Evolutionary conservation across 75 land plant species (phyloP).

Genomic region (Isoetes taiwanensis): DNA sequence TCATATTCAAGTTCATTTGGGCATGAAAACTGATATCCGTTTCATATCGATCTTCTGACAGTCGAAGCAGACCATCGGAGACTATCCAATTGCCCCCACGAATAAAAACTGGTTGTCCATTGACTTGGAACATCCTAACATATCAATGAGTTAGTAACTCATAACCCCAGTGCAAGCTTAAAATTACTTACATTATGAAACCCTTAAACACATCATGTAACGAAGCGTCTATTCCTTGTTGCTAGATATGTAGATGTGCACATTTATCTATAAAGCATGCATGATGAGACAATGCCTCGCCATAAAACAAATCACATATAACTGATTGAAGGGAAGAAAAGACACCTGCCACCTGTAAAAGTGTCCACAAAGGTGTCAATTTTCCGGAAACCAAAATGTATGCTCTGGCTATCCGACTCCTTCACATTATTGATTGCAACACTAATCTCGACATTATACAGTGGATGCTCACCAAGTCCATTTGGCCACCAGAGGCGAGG

Average conservation of each 20-base stretch:
- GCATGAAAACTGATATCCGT: slow-evolving; percentile 93
- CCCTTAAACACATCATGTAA: too few relatives aligned
- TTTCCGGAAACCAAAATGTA: slow-evolving; percentile 80
- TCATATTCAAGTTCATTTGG: slow-evolving; percentile 95
- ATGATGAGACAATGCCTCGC: background rate
- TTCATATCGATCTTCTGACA: slow-evolving; percentile 66
- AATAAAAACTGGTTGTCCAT: slow-evolving; percentile 88
- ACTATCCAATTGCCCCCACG: slow-evolving; percentile 98
- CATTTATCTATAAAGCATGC: background rate
- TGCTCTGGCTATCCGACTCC: slow-evolving; percentile 79
- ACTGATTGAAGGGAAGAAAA: too few relatives aligned
- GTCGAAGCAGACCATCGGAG: slow-evolving; percentile 83
- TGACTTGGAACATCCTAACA: slow-evolving; percentile 85
- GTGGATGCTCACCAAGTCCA: slow-evolving; percentile 87
- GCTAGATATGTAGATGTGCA: background rate
- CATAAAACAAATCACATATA: background rate
- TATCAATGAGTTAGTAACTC: too few relatives aligned
- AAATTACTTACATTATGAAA: too few relatives aligned
- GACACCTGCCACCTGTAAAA: slow-evolving; percentile 83
- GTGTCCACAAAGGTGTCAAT: slow-evolving; percentile 62
- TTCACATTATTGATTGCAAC: slow-evolving; percentile 63
- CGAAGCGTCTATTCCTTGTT: too few relatives aligned
- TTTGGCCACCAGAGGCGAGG: slow-evolving; percentile 98
- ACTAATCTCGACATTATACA: slow-evolving; percentile 61
- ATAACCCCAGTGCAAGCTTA: too few relatives aligned